Evolutionary conservation across 202 grass and related monocot genomes (phyloP), one percentile per base, ranked within the genome.

Genomic region (Musa balbisiana): DNA sequence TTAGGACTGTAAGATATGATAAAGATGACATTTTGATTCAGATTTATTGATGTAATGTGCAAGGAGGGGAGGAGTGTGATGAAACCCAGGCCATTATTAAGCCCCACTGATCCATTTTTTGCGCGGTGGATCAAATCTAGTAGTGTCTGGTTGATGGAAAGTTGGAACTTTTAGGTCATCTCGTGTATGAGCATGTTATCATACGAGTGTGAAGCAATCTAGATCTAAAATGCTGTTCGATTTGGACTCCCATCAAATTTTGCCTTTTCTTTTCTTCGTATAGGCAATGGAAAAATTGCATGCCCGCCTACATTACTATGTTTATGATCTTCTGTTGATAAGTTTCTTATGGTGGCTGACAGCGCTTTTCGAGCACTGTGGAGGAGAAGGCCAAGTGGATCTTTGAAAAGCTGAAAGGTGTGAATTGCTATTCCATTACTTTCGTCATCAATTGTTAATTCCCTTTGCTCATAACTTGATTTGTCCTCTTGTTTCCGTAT

Each of bases 341-440:
- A 51, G 23, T 52, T 51, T 60, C n/a, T 53, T 23, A 52, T 64
- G n/a, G 10, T 64, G 55, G 15, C 68, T 67, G 76, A 74, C 89
- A 98, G 91, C 87, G 87, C 71, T 78, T 98, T 52, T 92, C 91
- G 2, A 92, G 63, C 89, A 94, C 91, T 49, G 87, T 98, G 52
- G 95, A 99, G 82, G 91, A 88, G 83, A 99, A 92, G 86, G 95
- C 95, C 9, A 99, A 99, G 80, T 94, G 95, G 95, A 83, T 95
- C 2, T 99, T 99, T 76, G 95, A 99, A 78, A 99, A 99, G 84
- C 84, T 99, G 55, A 99, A 99, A 92, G 91, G 95, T 97, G 66
- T 75, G 62, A 13, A 64, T 33, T 21, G 24, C 62, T 75, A 51
- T 23, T 62, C 51, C 73, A 78, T 75, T 76, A 13, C 58, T 20